Conservation (phyloP, 2,329 filamentous ascomycete genomes). For the Endothia cerciana region DNA sequence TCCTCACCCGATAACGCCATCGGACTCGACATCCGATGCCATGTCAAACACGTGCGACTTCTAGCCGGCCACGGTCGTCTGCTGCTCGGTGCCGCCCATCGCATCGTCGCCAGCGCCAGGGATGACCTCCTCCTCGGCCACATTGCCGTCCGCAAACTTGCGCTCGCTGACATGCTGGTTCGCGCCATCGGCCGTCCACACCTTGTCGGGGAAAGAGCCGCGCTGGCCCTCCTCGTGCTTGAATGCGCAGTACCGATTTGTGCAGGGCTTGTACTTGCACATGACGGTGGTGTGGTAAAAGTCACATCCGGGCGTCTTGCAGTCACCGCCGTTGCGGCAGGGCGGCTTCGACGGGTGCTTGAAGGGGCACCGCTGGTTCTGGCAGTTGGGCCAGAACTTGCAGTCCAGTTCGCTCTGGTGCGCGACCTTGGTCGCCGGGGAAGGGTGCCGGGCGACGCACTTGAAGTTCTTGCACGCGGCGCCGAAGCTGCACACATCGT, state of each 20-base stretch:
- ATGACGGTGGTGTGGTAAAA: conserved; percentile 84
- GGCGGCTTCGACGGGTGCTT: conserved; percentile 84
- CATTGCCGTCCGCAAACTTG: conserved; percentile 78
- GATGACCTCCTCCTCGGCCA: conserved; percentile 72
- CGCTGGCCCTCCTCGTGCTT: conserved; percentile 92
- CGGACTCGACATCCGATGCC: conserved; percentile 9
- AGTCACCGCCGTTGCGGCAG: conserved; percentile 91
- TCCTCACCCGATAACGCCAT: conserved; percentile 17
- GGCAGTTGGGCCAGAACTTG: conserved; percentile 90
- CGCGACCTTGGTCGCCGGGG: conserved; percentile 77
- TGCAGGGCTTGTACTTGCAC: conserved; percentile 91
- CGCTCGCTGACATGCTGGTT: conserved; percentile 81
- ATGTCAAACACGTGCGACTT: conserved; percentile 21
- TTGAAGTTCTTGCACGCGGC: conserved; percentile 95
- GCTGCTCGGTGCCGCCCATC: conserved; percentile 42
- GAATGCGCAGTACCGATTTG: conserved; percentile 85
- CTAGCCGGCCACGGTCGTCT: conserved; percentile 43
- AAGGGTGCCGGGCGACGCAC: conserved; percentile 89
- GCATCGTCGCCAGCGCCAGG: conserved; percentile 52
- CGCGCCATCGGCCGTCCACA: conserved; percentile 73
- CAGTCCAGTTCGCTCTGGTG: conserved; percentile 86
- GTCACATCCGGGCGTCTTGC: conserved; percentile 79
- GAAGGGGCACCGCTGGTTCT: conserved; percentile 86
- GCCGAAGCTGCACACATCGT: conserved; percentile 80
- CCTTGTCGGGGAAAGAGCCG: conserved; percentile 83